A percentile compares a stretch with the other conserved stretches of the same genome.
Conservation (phyloP, 1,139 yeast genomes). For the Blastobotrys ciferrii region DNA sequence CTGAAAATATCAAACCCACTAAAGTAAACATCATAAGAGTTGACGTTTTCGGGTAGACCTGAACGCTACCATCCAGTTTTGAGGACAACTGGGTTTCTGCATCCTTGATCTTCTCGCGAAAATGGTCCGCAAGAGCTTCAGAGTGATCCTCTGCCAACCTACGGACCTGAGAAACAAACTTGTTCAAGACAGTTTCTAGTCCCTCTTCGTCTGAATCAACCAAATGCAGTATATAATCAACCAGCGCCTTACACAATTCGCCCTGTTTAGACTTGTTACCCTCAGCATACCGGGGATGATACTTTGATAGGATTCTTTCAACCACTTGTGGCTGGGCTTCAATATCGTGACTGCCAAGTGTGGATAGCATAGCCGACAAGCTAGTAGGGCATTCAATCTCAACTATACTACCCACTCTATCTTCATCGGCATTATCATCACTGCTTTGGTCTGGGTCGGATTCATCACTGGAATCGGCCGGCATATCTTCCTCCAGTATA, state of each 20-base stretch:
- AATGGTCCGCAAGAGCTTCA: constrained; percentile 56
- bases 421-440: constrained; percentile 21
- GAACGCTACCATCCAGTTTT: constrained; percentile 24
- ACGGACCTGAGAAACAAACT: constrained; percentile 52
- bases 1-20: constrained; percentile 78
- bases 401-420: constrained; percentile 4
- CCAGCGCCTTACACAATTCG: constrained; percentile 58
- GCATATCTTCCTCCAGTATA: constrained; percentile 3
- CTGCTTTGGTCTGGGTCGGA: background rate
- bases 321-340: constrained; percentile 50
- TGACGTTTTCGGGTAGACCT: constrained; percentile 20
- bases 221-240: constrained; percentile 59
- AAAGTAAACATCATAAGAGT: constrained; percentile 64
- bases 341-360: constrained; percentile 42
- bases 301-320: constrained; percentile 54
- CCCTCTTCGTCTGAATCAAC: constrained; percentile 37
- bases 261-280: constrained; percentile 82
- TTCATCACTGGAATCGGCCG: background rate
- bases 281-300: constrained; percentile 73
- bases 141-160: constrained; percentile 65
- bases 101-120: constrained; percentile 47
- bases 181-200: constrained; percentile 42
- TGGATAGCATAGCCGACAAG: constrained; percentile 43
- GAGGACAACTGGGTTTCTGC: constrained; percentile 46
- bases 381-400: constrained; percentile 5